Evolutionary conservation across 495 filamentous ascomycete genomes (phyloP), one percentile per base, ranked within the genome.

Genomic region (Annulohypoxylon moriforme): DNA sequence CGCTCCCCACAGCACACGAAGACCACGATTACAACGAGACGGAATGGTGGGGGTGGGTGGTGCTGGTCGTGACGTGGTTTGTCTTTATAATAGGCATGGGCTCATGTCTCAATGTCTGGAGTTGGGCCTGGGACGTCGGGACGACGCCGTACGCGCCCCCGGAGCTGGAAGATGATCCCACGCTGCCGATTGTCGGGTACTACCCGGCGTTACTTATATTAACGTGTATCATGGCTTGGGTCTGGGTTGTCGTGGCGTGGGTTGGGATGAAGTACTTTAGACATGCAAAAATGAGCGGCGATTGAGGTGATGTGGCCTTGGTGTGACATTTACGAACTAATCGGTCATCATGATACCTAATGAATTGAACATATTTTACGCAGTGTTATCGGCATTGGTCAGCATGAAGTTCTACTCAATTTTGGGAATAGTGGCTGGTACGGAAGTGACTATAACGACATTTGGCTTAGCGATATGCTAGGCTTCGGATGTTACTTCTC

Each of bases 231-330:
- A 97, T 99, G 94, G 93, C 94, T 5, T 99, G 96, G 96, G 94
- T 98, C 25, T 99, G 96, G 96, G 94, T 98, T 31, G 88, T 95
- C 33, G 89, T 96, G 61, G 96, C 96, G 13, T 99, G 96, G 96
- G 88, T 97, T 18, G 96, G 96, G 4, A 98, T 99, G 95, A 99
- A 99, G 80, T 98, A 98, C 81, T 99, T 99, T 75, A 90, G 93
- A 75, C 96, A 99, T 86, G 95, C 96, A 5, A 96, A 97, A 81
- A 96, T 98, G 18, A 82, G 78, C 40, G 80, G 81, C 14, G 83
- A 85, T 67, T 86, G 64, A 75, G 49, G 50, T 7, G 29, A 36
- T 9, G n/a, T 18, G n/a, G 29, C 16, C 16, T 16, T 18, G 7
- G 50, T 33, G n/a, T 55, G 11, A 20, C 34, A 55, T 25, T 34